Conservation (phyloP, 331 rosid genomes). For the Acacia concinna region DNA sequence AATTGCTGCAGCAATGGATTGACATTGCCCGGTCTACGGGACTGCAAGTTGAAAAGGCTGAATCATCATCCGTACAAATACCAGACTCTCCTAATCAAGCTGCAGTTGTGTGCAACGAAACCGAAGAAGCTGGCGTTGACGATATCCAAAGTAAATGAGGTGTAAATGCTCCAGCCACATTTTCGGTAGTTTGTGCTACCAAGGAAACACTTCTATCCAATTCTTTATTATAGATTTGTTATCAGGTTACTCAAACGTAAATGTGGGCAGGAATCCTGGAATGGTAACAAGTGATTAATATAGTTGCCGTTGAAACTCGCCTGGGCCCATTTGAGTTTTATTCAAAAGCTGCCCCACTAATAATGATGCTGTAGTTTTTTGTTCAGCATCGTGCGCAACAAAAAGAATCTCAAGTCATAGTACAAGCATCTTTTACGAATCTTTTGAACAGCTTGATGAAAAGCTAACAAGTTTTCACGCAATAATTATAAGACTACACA, state of each 20-base stretch:
- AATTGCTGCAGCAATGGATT: slow-evolving; percentile 89
- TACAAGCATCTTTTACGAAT: background rate
- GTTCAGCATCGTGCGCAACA: no score
- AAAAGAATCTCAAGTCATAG: background rate
- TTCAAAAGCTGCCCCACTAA: no score
- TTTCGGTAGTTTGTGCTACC: slow-evolving; percentile 32
- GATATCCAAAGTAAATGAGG: slow-evolving; percentile 61
- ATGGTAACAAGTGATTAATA: no score
- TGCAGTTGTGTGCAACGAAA: slow-evolving; percentile 56
- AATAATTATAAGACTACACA: no score
- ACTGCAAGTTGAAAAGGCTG: slow-evolving; percentile 66
- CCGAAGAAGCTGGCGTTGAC: slow-evolving; percentile 64
- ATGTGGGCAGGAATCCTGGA: background rate
- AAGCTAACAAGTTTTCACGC: no score
- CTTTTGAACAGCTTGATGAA: no score
- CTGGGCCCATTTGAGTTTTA: no score
- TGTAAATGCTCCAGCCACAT: slow-evolving; percentile 28
- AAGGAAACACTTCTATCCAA: background rate
- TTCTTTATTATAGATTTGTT: background rate
- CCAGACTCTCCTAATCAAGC: slow-evolving; percentile 54
- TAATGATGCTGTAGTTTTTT: no score
- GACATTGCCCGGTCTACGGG: slow-evolving; percentile 85
- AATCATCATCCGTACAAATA: slow-evolving; percentile 38
- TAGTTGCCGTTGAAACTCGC: no score
- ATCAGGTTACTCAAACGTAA: background rate